phyloP scores from a whole-genome alignment of 2,329 filamentous ascomycete species.

The Aspergillus hiratsukae region DNA sequence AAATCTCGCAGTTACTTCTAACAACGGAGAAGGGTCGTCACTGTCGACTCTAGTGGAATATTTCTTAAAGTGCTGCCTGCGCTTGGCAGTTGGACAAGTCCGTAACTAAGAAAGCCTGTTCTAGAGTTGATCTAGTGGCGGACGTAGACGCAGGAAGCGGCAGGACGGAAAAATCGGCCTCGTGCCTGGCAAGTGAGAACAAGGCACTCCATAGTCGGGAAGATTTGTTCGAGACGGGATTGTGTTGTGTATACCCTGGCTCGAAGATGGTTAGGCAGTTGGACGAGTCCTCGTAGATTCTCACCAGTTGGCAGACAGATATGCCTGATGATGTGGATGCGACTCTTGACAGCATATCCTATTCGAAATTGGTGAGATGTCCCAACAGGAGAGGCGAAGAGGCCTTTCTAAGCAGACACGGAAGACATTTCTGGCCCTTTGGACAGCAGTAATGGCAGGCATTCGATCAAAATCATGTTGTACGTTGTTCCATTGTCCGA shows the following conservation, averaged over 20 bases:
- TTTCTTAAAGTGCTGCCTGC: neutral
- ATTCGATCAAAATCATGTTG: neutral
- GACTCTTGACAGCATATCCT: neutral
- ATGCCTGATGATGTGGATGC: no score
- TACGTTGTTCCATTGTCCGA: neutral
- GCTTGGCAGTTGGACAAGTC: neutral
- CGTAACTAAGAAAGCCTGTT: neutral
- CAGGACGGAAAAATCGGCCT: neutral
- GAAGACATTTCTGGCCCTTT: neutral
- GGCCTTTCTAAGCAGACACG: neutral
- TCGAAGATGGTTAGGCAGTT: neutral
- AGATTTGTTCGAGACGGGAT: neutral
- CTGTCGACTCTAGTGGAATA: neutral
- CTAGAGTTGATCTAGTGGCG: slow-evolving; percentile 3
- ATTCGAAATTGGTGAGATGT: neutral
- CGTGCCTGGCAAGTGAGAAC: neutral
- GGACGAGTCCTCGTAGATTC: neutral
- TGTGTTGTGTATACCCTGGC: neutral
- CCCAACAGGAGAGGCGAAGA: neutral
- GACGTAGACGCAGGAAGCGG: neutral
- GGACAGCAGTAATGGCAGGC: neutral
- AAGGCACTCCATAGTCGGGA: neutral
- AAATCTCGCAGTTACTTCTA: neutral
- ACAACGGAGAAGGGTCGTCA: no score
- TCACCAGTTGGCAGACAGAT: no score